Evolutionary conservation across 2,329 filamentous ascomycete genomes (phyloP).

Genomic region (Pseudocercospora macadamiae): DNA sequence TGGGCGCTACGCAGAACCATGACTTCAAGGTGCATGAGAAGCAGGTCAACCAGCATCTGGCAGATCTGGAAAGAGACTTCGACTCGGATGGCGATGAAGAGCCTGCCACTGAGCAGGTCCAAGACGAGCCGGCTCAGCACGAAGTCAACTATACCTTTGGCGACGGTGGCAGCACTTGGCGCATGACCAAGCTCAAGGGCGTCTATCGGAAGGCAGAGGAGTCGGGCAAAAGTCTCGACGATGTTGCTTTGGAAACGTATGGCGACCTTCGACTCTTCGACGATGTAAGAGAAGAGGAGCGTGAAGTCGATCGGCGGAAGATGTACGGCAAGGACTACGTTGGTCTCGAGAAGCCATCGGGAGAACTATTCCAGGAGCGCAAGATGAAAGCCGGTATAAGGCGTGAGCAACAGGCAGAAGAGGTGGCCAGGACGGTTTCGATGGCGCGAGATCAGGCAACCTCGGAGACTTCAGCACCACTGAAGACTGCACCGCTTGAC

Average conservation of each 20-base stretch:
- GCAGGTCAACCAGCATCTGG: constrained; percentile 76
- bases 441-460: constrained; percentile 61
- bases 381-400: constrained; percentile 61
- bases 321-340: constrained; percentile 85
- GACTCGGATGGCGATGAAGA: constrained; percentile 59
- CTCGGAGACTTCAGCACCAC: constrained; percentile 56
- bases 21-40: constrained; percentile 74
- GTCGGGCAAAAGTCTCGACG: constrained; percentile 71
- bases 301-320: constrained; percentile 80
- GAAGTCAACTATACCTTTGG: constrained; percentile 84
- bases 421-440: constrained; percentile 35
- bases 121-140: constrained; percentile 58
- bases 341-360: constrained; percentile 82
- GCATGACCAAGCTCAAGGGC: constrained; percentile 90
- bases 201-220: constrained; percentile 82
- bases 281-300: constrained; percentile 87
- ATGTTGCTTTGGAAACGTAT: constrained; percentile 80
- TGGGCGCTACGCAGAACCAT: constrained; percentile 60
- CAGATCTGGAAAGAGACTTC: constrained; percentile 55
- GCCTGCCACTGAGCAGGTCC: constrained; percentile 39
- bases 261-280: constrained; percentile 84
- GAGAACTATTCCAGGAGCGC: constrained; percentile 81
- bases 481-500: constrained; percentile 62
- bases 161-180: constrained; percentile 87
- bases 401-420: constrained; percentile 36